Evolutionary conservation across 106 monocot species (phyloP).

Genomic region (Cymbidium sinense): DNA sequence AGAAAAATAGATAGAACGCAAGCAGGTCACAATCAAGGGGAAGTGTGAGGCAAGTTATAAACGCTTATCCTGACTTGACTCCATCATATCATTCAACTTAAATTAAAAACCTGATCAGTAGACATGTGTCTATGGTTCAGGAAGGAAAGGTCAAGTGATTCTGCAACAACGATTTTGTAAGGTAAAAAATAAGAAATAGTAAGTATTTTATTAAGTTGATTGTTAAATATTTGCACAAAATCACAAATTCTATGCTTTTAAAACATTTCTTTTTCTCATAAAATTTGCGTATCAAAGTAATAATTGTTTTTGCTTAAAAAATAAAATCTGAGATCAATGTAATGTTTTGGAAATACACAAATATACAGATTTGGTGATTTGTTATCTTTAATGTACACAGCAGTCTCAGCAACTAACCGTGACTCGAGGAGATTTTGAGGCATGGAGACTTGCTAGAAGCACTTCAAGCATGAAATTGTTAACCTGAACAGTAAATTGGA

Average conservation of each 20-base stretch:
- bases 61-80: neutral
- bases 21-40: no score
- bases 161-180: neutral
- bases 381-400: neutral
- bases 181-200: neutral
- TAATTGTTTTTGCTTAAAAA: neutral
- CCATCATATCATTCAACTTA: neutral
- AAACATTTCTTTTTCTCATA: neutral
- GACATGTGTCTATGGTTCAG: neutral
- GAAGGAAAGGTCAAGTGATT: neutral
- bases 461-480: slow-evolving; percentile 83
- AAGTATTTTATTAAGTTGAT: neutral
- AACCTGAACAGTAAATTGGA: slow-evolving; percentile 36
- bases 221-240: neutral
- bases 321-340: neutral
- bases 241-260: neutral
- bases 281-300: neutral
- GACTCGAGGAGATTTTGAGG: slow-evolving; percentile 54
- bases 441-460: slow-evolving; percentile 54
- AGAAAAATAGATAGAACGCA: no score
- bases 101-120: neutral
- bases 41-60: neutral
- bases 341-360: neutral
- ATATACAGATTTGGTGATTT: neutral
- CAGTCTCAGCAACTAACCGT: slow-evolving; percentile 44